A percentile compares a stretch with the other conserved stretches of the same genome.
Evolutionary conservation across 2,329 filamentous ascomycete genomes (phyloP).

Genomic region (Pyrenochaeta sp.): DNA sequence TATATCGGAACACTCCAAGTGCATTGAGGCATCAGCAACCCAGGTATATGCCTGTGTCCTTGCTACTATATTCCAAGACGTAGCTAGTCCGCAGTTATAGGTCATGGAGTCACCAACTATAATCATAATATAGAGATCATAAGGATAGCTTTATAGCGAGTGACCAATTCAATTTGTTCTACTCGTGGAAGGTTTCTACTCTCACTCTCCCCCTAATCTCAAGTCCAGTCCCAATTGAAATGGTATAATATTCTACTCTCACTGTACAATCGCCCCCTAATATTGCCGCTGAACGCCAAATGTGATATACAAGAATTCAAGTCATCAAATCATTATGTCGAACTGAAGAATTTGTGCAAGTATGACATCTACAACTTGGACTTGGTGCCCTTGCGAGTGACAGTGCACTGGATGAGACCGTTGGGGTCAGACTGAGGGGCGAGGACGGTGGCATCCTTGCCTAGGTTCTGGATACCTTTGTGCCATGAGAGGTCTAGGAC

Average conservation of each 20-base stretch:
- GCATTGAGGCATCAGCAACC: too few species aligned
- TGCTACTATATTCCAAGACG: too few species aligned
- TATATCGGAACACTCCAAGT: too few species aligned
- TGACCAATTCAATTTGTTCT: not conserved
- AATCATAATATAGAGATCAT: too few species aligned
- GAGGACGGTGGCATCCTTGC: conserved; percentile 94
- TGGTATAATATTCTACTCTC: conserved; percentile 44
- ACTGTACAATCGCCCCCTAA: conserved; percentile 19
- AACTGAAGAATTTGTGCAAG: conserved; percentile 8
- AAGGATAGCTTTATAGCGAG: too few species aligned
- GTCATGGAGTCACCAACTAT: too few species aligned
- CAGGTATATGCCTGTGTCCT: too few species aligned
- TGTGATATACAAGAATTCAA: conserved; percentile 27
- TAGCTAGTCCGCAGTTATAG: too few species aligned
- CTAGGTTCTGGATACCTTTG: conserved; percentile 93
- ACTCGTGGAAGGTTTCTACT: conserved; percentile 19
- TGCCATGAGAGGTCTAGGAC: conserved; percentile 88
- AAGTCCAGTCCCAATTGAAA: conserved; percentile 14
- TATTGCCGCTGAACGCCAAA: conserved; percentile 16
- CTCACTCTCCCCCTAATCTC: conserved; percentile 17
- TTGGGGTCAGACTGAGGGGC: conserved; percentile 93
- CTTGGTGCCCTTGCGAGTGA: conserved; percentile 66
- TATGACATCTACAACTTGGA: conserved; percentile 52
- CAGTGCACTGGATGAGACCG: conserved; percentile 93
- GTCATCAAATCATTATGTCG: conserved; percentile 12